Evolutionary conservation across 129 eudicot genomes (phyloP), one percentile per base, ranked within the genome.

Genomic region (Deinandra increscens): DNA sequence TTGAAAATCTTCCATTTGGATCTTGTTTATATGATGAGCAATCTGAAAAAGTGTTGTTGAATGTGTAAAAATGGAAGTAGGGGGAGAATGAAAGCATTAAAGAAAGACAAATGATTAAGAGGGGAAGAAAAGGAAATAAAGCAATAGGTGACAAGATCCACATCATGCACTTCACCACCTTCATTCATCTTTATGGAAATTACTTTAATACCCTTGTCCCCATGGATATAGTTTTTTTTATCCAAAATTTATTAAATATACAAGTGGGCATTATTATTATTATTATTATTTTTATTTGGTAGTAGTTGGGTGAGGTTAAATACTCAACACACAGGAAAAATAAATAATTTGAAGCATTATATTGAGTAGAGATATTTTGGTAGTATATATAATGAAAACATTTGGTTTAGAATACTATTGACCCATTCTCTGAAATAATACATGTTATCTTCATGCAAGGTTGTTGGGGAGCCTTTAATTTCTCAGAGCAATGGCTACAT

Each of bases 101-200:
- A 76, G 69, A 69, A 68, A 45, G 70, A 26, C 22, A 76, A 76
- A 58, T 76, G 80, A 76, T 76, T 76, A 76, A 76, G 68, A 68
- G 23, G 69, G 75, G 59, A 73, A 68, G 75, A 75, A 75, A 75
- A 45, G 69, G 80, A 76, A 76, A 68, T 76, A 76, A 67, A 76
- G 80, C 69, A 76, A 76, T 76, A 76, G 75, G 63, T 76, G 80
- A 68, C 80, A 68, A 76, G 80, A 76, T 68, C 64, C 69, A 76
- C 64, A 76, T 68, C 80, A 76, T 68, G 75, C 80, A 76, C 70
- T 68, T 76, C 74, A 68, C 70, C 71, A 64, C 71, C 63, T 63
- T 38, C 64, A 63, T 20, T 55, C 63, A 50, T 34, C 33, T 68
- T 34, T 48, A 3, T 26, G 31, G 31, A 68, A 14, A 58, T 68